phyloP scores from a whole-genome alignment of 257 asterid genomes.

The Coffea canephora region DNA sequence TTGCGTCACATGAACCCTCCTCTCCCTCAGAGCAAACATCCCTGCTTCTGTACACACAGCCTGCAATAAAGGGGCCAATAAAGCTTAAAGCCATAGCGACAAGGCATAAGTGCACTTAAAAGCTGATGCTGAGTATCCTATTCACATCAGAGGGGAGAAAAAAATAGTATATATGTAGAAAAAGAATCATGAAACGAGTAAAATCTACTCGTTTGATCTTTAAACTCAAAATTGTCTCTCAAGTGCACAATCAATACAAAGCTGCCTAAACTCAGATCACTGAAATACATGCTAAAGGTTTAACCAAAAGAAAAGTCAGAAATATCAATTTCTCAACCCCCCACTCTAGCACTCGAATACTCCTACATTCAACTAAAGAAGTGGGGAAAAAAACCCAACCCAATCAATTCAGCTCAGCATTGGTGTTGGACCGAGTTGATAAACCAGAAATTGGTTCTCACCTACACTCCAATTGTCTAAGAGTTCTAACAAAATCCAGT shows the following conservation, averaged over 20 bases:
- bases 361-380: neutral
- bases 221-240: neutral
- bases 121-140: neutral
- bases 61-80: slow-evolving; percentile 32
- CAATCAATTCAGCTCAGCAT: neutral
- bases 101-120: neutral
- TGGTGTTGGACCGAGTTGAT: neutral
- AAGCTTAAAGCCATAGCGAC: neutral
- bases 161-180: neutral
- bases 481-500: neutral
- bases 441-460: neutral
- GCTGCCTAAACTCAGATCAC: neutral
- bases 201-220: neutral
- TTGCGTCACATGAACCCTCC: slow-evolving; percentile 95
- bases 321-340: neutral
- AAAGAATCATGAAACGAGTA: neutral
- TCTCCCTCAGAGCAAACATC: slow-evolving; percentile 95
- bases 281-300: neutral
- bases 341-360: neutral
- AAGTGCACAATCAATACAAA: neutral
- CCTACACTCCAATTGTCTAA: neutral
- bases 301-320: neutral
- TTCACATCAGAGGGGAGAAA: neutral
- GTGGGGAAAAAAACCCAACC: neutral
- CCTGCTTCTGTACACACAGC: slow-evolving; percentile 98